A percentile compares a stretch with the other conserved stretches of the same genome.
phyloP scores from a whole-genome alignment of 345 rosid species.

The Acer negundo region DNA sequence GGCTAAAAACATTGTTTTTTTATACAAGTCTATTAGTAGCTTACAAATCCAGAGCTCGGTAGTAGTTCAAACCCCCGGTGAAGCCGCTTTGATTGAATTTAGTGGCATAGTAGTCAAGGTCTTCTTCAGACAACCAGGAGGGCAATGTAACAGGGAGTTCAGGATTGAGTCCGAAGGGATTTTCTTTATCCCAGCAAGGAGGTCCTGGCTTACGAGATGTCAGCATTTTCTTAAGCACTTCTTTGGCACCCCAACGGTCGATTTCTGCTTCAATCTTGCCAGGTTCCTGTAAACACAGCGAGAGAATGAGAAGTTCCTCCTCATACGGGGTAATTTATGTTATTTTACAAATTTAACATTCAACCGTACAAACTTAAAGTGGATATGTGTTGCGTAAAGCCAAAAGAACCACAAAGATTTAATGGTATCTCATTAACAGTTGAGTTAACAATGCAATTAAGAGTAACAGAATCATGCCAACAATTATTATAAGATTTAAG shows the following conservation, averaged over 20 bases:
- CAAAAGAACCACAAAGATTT: not conserved
- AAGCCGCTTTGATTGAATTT: slow-evolving; percentile 58
- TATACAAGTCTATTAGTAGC: slow-evolving; percentile 8
- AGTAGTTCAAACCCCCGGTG: slow-evolving; percentile 79
- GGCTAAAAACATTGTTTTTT: not conserved
- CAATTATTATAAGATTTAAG: not conserved
- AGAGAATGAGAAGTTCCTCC: not conserved
- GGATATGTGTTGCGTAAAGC: not conserved
- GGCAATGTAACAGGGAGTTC: slow-evolving; percentile 40
- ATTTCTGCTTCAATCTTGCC: slow-evolving; percentile 65
- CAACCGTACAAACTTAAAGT: not conserved
- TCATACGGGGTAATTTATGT: no score
- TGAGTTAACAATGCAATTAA: no score
- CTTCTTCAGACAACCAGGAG: slow-evolving; percentile 68
- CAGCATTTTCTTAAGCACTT: slow-evolving; percentile 42
- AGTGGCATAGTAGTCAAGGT: slow-evolving; percentile 45
- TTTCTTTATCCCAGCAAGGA: slow-evolving; percentile 46
- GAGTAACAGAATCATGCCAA: not conserved
- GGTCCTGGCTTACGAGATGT: slow-evolving; percentile 51
- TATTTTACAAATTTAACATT: not conserved
- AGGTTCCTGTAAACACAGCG: slow-evolving; percentile 40
- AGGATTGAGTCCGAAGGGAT: slow-evolving; percentile 30
- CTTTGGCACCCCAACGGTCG: slow-evolving; percentile 34
- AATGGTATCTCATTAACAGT: no score
- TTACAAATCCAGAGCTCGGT: slow-evolving; percentile 73